Base-by-base conservation (phyloP, 305 asterid species). In the Fraxinus xanthoxyloides region DNA sequence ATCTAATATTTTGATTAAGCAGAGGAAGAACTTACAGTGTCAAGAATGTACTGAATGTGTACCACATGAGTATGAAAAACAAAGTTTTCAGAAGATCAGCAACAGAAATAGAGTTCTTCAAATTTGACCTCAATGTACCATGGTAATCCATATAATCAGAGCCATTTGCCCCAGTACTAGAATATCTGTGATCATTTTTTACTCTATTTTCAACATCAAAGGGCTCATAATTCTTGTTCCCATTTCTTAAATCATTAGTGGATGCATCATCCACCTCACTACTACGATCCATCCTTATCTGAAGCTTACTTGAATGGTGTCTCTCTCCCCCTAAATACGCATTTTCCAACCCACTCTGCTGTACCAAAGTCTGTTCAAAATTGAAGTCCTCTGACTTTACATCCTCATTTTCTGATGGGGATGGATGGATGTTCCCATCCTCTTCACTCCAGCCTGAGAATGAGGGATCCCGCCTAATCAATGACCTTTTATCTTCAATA, bases 1-100 rank as follows among this genome's bases (percentile, higher is more conserved):
- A 5, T 19, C 48, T 51, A 48, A 48, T 48, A 48, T 48, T 48
- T 48, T 36, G 61, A 81, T 76, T 46, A 36, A 65, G 34, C 72
- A 84, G 75, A 79, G 74, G 35, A 48, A 75, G 79, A 74, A 89
- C 98, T 93, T 89, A 95, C 99, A 95, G 83, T 67, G 99, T 95
- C 85, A 95, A 85, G 80, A 94, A 89, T 84, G 99, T 95, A 88
- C 99, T 94, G 94, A 95, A 93, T 2, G 90, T 93, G 90, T 95
- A 95, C 99, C 99, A 95, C 77, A 88, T 93, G 84, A 95, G 87
- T 85, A 95, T 88, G 31, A 95, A 90, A 81, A 95, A 89, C 87
- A 95, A 79, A 17, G 97, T 95, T 92, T 92, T 95, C 79, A 95
- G 90, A 87, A 94, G 91, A 77, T 93, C 94, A 43, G 95, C 89